Base-by-base conservation (phyloP, 208 protist species). In the Trypanosoma mega region DNA sequence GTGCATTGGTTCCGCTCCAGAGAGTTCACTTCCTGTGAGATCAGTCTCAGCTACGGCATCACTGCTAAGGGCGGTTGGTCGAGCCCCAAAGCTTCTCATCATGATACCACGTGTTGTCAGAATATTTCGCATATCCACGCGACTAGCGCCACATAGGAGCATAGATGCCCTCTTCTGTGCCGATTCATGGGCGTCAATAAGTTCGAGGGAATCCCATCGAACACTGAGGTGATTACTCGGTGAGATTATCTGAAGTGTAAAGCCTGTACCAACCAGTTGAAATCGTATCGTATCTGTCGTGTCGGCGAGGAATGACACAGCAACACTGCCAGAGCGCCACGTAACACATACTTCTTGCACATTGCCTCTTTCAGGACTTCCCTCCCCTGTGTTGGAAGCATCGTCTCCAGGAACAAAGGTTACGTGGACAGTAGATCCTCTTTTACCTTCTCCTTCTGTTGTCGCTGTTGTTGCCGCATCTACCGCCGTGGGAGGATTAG, bases 71-170 rank as follows among this genome's bases (percentile, higher is more conserved):
- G 65, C 68, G 47, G 33, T 74, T 7, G 44, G 67, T 20, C 71
- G 69, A 14, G 78, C 58, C 36, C 80, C 76, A 48, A 90, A 82
- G 53, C 78, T 75, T 4, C 49, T 63, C 59, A 82, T 61, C 18
- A 92, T 50, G 27, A 74, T 75, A 31, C 31, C 34, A 29, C 62
- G 72, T 21, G 82, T 84, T 16, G 80, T 89, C 24, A 88, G 67
- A 24, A 80, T 73, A 24, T 85, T 64, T 18, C 64, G 57, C 37
- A 90, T 33, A 30, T 81, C 69, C 33, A 90, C 57, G 44, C 63
- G 52, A 23, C 88, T 82, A n/a, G 69, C 65, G 21, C 80, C 80
- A 56, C 77, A 87, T 21, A 71, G 49, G 43, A 94, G 16, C 58
- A 92, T 72, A 12, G 75, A 62, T 7, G 83, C 46, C 70, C 58